Percentiles rank a stretch among this genome's conserved stretches.
Conservation (phyloP, 2,329 filamentous ascomycete genomes). For the Cordyceps fumosorosea region DNA sequence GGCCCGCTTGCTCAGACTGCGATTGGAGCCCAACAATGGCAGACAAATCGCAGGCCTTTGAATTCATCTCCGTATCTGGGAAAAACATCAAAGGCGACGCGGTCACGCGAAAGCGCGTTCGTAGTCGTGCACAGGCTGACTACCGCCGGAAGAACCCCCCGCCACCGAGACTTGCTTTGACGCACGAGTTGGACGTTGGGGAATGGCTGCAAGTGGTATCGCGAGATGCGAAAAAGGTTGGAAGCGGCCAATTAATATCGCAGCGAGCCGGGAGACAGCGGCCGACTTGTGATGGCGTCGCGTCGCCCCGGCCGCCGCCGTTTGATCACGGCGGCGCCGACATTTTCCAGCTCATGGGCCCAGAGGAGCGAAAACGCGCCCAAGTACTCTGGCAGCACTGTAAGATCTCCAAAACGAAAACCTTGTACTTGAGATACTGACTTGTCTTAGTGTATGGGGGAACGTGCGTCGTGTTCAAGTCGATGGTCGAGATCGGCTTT, state of each 20-base stretch:
- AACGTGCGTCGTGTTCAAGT: constrained; percentile 7
- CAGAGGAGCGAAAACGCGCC: background rate
- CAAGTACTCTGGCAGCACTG: background rate
- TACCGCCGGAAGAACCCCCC: background rate
- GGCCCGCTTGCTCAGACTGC: background rate
- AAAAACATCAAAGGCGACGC: background rate
- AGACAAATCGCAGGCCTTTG: background rate
- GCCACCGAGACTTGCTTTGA: background rate
- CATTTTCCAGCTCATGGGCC: background rate
- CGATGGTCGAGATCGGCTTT: constrained; percentile 8
- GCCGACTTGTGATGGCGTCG: background rate
- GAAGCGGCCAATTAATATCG: background rate
- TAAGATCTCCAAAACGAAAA: background rate
- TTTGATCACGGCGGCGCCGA: background rate
- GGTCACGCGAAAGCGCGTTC: background rate
- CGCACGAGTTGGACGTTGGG: background rate
- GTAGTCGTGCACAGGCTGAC: constrained; percentile 5
- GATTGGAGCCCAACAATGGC: background rate
- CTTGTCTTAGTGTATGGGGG: background rate
- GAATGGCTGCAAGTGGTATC: background rate
- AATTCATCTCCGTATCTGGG: background rate
- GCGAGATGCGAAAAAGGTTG: background rate
- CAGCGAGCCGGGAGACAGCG: too few species aligned
- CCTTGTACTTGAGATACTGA: background rate
- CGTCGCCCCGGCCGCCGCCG: background rate